Evolutionary conservation across 768 basidiomycete species (phyloP).

Genomic region (Dentipellis fragilis): DNA sequence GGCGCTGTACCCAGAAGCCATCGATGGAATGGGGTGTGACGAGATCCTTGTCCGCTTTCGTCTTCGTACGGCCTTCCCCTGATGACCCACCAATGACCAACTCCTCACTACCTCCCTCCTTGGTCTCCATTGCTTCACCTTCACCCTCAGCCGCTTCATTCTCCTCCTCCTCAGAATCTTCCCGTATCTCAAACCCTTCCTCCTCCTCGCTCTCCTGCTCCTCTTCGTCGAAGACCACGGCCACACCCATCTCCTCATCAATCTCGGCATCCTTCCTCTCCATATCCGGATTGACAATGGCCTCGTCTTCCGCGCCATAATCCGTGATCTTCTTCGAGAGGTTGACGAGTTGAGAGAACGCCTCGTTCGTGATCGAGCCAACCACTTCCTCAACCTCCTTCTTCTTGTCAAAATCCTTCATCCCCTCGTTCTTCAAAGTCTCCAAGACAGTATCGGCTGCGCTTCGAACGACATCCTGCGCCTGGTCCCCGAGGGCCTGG

Average conservation of each 20-base stretch:
- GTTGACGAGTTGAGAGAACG: conserved; percentile 73
- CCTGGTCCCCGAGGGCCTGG: conserved; percentile 81
- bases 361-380: conserved; percentile 54
- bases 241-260: conserved; percentile 95
- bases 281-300: conserved; percentile 65
- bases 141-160: conserved; percentile 46
- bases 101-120: conserved; percentile 55
- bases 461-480: conserved; percentile 90
- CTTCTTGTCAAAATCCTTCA: conserved; percentile 98
- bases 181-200: conserved; percentile 77
- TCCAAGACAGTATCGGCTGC: conserved; percentile 92
- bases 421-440: conserved; percentile 73
- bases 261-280: conserved; percentile 82
- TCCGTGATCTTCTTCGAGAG: conserved; percentile 95
- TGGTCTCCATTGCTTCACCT: conserved; percentile 38
- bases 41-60: conserved; percentile 61
- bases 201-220: conserved; percentile 91
- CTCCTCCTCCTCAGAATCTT: conserved; percentile 71
- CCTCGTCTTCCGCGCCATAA: conserved; percentile 82
- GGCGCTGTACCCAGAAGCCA: conserved; percentile 97
- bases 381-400: conserved; percentile 83
- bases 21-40: conserved; percentile 90
- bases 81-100: conserved; percentile 69
- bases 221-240: conserved; percentile 96
- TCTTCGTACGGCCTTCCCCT: conserved; percentile 29